phyloP scores from a whole-genome alignment of 2,329 filamentous ascomycete genomes.

The Aspergillus ruber region DNA sequence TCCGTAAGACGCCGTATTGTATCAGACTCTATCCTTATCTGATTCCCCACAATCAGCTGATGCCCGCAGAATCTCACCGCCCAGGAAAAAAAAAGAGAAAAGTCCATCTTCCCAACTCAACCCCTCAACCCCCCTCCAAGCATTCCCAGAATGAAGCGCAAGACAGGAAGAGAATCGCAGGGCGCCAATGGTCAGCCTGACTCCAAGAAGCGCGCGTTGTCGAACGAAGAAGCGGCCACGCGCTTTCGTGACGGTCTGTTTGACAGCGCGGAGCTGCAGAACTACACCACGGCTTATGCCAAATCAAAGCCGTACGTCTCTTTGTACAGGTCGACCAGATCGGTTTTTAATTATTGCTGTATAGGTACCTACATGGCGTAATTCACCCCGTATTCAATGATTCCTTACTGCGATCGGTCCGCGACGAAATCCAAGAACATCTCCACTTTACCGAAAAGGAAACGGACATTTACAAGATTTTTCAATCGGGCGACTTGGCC shows the following conservation, averaged over 20 bases:
- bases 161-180: constrained; percentile 27
- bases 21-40: constrained; percentile 23
- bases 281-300: constrained; percentile 39
- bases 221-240: constrained; percentile 30
- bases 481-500: constrained; percentile 94
- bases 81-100: constrained; percentile 5
- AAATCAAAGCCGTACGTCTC: constrained; percentile 36
- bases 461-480: constrained; percentile 99
- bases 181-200: constrained; percentile 27
- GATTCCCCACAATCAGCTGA: neutral
- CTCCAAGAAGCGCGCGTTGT: constrained; percentile 35
- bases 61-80: constrained; percentile 14
- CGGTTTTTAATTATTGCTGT: neutral
- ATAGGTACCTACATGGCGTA: constrained; percentile 82
- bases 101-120: constrained; percentile 1
- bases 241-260: constrained; percentile 42
- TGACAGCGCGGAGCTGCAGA: constrained; percentile 32
- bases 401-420: constrained; percentile 74
- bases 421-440: constrained; percentile 80
- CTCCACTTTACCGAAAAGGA: constrained; percentile 97
- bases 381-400: constrained; percentile 77
- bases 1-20: constrained; percentile 11
- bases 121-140: neutral
- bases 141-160: constrained; percentile 38
- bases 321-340: neutral